phyloP scores from a whole-genome alignment of 2,329 filamentous ascomycete species.

The Aspergillus sp. region DNA sequence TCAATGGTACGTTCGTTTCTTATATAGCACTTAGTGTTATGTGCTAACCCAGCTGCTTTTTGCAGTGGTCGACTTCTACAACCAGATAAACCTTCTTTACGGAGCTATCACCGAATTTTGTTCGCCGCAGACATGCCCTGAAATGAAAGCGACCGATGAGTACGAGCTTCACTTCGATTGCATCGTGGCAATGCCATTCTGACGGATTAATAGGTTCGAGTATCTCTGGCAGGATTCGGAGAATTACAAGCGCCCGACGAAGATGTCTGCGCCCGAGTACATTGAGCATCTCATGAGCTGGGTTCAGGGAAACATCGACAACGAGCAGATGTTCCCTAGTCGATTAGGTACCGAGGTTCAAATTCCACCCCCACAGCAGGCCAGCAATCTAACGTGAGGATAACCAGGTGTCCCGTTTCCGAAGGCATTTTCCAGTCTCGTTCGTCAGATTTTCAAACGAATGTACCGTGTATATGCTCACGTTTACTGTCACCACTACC shows the following conservation, averaged over 20 bases:
- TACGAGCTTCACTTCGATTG: slow-evolving; percentile 45
- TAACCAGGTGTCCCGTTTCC: slow-evolving; percentile 81
- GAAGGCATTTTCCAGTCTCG: slow-evolving; percentile 81
- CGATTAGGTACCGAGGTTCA: slow-evolving; percentile 65
- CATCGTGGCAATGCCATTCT: neutral
- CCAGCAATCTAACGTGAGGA: neutral
- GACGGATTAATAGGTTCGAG: slow-evolving; percentile 68
- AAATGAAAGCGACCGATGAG: slow-evolving; percentile 99
- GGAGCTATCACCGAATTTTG: slow-evolving; percentile 99
- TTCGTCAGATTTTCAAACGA: slow-evolving; percentile 97
- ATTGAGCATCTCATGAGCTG: slow-evolving; percentile 97
- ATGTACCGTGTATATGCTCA: slow-evolving; percentile 98
- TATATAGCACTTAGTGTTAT: neutral
- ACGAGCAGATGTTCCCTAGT: slow-evolving; percentile 92
- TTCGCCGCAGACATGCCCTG: slow-evolving; percentile 92
- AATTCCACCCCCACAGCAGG: neutral
- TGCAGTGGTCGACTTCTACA: slow-evolving; percentile 98
- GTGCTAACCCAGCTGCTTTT: neutral
- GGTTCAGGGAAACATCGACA: slow-evolving; percentile 94
- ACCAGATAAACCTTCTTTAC: slow-evolving; percentile 98
- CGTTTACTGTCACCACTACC: slow-evolving; percentile 99
- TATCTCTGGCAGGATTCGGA: slow-evolving; percentile 98
- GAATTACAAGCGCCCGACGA: slow-evolving; percentile 91
- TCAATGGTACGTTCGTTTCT: slow-evolving; percentile 73
- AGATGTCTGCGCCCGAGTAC: slow-evolving; percentile 96